Evolutionary conservation across 2,329 filamentous ascomycete genomes (phyloP).

Genomic region (Penicillium sp.): DNA sequence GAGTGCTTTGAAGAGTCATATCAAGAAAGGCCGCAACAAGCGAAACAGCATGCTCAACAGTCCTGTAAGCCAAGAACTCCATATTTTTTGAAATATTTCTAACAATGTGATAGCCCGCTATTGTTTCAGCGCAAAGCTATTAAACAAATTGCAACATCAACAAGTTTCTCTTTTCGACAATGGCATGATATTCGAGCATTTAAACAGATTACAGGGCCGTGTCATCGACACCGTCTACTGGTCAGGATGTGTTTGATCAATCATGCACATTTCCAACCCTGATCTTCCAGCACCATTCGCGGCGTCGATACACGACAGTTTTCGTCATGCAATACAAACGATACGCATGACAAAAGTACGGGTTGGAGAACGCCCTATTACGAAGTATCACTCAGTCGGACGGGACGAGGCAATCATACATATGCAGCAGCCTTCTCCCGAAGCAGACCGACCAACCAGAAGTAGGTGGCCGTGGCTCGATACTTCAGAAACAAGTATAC

Average conservation of each 20-base stretch:
- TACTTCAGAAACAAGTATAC: neutral
- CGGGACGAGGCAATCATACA: neutral
- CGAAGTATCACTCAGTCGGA: neutral
- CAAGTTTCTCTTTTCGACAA: constrained; percentile 4
- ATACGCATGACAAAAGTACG: neutral
- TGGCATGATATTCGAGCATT: constrained; percentile 8
- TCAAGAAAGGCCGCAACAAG: constrained; percentile 96
- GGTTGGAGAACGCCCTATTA: neutral
- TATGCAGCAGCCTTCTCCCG: neutral
- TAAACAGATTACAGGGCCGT: neutral
- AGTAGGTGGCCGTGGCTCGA: neutral
- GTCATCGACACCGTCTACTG: constrained; percentile 4
- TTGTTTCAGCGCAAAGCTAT: constrained; percentile 44
- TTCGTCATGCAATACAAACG: neutral
- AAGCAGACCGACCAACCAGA: neutral
- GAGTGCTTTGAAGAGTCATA: constrained; percentile 93
- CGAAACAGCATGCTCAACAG: constrained; percentile 93
- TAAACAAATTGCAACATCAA: constrained; percentile 20
- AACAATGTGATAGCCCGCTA: constrained; percentile 36
- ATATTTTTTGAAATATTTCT: constrained; percentile 28
- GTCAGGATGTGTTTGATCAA: neutral
- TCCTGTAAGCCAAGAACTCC: no score
- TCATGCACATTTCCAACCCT: neutral
- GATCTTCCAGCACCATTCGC: neutral
- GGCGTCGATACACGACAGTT: no score